Evolutionary conservation across 106 monocot genomes (phyloP).

Genomic region (Amphibolis antarctica): DNA sequence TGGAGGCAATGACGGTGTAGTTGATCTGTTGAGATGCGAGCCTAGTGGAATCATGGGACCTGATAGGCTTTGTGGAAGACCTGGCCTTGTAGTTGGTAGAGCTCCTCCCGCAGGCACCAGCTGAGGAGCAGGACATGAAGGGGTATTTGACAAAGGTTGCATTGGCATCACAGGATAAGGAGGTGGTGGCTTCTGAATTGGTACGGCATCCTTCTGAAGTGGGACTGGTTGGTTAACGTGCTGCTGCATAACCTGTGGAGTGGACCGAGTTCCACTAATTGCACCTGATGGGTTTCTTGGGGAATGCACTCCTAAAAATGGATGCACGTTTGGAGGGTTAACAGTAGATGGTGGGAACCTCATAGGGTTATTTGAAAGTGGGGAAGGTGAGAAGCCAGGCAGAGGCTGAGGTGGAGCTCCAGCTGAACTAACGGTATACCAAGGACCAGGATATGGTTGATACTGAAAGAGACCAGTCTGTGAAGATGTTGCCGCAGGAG

Average conservation of each 20-base stretch:
- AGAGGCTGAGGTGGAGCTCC: constrained; percentile 14
- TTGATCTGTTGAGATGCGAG: background rate
- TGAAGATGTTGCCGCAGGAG: constrained; percentile 14
- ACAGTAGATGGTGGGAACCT: constrained; percentile 14
- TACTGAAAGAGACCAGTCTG: constrained; percentile 21
- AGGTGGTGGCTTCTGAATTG: constrained; percentile 14
- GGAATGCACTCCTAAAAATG: constrained; percentile 15
- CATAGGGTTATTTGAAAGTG: constrained; percentile 20
- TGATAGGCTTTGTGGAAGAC: background rate
- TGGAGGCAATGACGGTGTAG: constrained; percentile 1
- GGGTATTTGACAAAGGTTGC: constrained; percentile 2
- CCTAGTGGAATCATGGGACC: constrained; percentile 13
- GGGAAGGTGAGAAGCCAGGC: constrained; percentile 14
- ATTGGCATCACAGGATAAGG: constrained; percentile 11
- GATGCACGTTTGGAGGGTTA: constrained; percentile 7
- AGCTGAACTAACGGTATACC: constrained; percentile 19
- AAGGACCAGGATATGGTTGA: constrained; percentile 29
- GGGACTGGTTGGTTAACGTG: constrained; percentile 11
- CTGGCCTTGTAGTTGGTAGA: constrained; percentile 10
- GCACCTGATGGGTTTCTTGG: constrained; percentile 22
- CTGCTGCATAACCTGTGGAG: constrained; percentile 26
- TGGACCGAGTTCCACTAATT: constrained; percentile 20
- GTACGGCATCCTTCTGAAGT: constrained; percentile 7
- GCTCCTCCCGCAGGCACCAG: background rate
- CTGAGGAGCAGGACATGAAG: constrained; percentile 14